Base-by-base conservation (phyloP, 208 protist species). In the Acanthamoeba triangularis region DNA sequence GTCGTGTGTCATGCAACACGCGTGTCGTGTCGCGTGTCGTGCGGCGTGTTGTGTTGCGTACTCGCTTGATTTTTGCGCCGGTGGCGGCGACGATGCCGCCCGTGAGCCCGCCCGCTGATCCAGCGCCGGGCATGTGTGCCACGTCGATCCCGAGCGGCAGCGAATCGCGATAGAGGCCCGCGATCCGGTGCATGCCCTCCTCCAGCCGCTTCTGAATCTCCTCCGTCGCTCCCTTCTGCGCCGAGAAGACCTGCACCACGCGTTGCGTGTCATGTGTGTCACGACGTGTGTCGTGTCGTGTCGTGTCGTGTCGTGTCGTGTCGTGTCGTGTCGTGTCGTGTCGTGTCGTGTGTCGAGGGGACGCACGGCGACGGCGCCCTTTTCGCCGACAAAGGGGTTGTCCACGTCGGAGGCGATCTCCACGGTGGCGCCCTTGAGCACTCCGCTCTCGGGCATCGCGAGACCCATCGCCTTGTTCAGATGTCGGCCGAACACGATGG, bases 141-240 rank as follows among this genome's bases (percentile, higher is more conserved):
- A 95, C 49, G 59, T 95, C 78, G 47, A 69, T 13, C 3, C 54
- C 67, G 23, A 67, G 59, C 52, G 61, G 35, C 14, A 56, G 59
- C n/a, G 56, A 91, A 10, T 69, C 78, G 11, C 33, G 30, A 37
- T 74, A 95, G n/a, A 63, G 72, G 52, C 85, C 37, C 10, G 61
- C 85, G 37, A 91, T 2, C 18, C 69, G 20, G 49, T 37, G 25
- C 94, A 95, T 95, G 7, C 94, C 94, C 35, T 7, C 49, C 37
- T 95, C 94, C 54, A 95, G 72, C 41, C 33, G 23, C 52, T 87
- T n/a, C 88, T 80, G 52, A 33, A 80, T 63, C 37, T 59, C 94
- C 49, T 91, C 59, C 33, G 94, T 95, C 33, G 94, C 94, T 28
- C 94, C 94, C n/a, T 95, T 95, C 37, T 95, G 94, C 16, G 35